Evolutionary conservation across 2,329 filamentous ascomycete species (phyloP), one percentile per base, ranked within the genome.

Genomic region (Claviceps capensis): DNA sequence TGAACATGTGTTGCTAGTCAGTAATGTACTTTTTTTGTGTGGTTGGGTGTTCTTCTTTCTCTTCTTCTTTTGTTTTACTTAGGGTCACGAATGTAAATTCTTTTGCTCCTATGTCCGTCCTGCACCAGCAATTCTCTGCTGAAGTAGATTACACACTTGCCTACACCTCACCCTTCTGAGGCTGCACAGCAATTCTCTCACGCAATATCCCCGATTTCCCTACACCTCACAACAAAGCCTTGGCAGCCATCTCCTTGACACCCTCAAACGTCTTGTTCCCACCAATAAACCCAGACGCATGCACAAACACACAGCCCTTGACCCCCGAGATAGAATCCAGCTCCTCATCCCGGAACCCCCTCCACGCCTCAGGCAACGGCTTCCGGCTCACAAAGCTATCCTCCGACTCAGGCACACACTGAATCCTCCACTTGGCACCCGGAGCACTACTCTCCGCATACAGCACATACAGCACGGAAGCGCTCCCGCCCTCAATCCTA

Each of bases 251-350:
- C 53, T 82, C 81, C 65, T 88, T 78, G 26, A 82, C 90, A 34
- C 93, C 93, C 55, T 95, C 88, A 62, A 86, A 93, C 0, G 86
- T 94, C 75, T 86, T 85, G 70, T 96, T 94, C 2, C 93, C 93
- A 17, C 93, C 93, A 63, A 97, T 97, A 71, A 98, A 98, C 30
- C 93, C 93, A 50, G 85, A 84, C 3, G 90, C 90, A 66, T 98
- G 93, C 34, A 96, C 86, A 66, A 98, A 98, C 30, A 98, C 83
- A 56, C 87, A 83, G 6, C 90, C 88, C 5, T 74, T 72, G 30
- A 88, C 74, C 38, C 83, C 82, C 23, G 78, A 72, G 16, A 89
- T 75, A 59, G 78, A 77, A 67, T 91, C 88, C 50, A 98, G 74
- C 67, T 90, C 82, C 60, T 85, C 83, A 64, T 97, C 93, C 42